phyloP scores from a whole-genome alignment of 2,329 filamentous ascomycete genomes.

The Alternaria metachromatica region DNA sequence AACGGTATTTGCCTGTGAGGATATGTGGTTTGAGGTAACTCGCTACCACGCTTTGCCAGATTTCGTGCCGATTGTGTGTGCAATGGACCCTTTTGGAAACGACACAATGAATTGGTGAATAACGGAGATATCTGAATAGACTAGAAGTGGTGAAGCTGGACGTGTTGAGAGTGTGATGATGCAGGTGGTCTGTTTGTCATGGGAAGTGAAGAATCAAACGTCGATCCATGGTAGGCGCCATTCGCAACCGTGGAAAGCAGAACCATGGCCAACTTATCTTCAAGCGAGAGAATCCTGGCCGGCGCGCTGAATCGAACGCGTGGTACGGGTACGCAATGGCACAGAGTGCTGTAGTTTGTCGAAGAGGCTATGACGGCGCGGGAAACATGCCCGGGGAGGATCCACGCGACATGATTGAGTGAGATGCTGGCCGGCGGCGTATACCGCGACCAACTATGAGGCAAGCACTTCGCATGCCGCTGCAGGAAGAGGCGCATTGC shows the following conservation, averaged over 20 bases:
- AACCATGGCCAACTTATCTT: not conserved
- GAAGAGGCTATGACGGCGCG: conserved; percentile 1
- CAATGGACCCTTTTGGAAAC: not conserved
- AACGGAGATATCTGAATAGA: not conserved
- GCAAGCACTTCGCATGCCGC: not conserved
- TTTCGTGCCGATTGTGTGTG: not conserved
- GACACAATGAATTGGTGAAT: not conserved
- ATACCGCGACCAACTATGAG: not conserved
- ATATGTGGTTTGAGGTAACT: not conserved
- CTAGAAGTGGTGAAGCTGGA: not conserved
- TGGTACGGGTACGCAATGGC: conserved; percentile 3
- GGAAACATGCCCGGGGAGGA: conserved; percentile 1
- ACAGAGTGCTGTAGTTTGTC: not conserved
- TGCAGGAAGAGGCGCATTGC: not conserved
- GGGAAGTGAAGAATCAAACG: not conserved
- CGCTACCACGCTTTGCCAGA: not conserved
- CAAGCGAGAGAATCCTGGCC: not conserved
- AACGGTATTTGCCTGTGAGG: not conserved
- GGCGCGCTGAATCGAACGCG: not conserved
- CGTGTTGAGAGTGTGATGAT: not conserved
- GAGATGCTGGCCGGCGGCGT: not conserved
- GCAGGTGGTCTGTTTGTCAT: not conserved
- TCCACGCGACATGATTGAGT: not conserved
- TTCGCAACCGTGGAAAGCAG: conserved; percentile 1
- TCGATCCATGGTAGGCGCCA: conserved; percentile 1